Conservation (phyloP, 1,284 basidiomycete genomes). For the Chondrostereum purpureum region DNA sequence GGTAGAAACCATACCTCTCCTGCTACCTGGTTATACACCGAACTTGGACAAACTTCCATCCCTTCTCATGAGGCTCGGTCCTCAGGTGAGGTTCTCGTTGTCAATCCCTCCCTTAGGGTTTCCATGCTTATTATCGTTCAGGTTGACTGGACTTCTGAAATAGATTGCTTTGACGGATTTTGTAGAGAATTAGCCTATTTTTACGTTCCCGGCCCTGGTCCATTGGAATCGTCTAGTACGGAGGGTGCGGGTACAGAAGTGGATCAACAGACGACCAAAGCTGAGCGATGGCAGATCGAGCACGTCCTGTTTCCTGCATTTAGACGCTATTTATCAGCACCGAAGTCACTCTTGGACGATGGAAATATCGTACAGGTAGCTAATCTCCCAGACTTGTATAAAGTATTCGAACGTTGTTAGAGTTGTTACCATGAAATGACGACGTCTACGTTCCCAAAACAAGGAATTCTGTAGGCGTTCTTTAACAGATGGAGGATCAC, state of each 20-base stretch:
- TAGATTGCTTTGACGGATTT: slow-evolving; percentile 81
- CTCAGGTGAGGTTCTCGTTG: slow-evolving; percentile 47
- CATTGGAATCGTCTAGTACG: slow-evolving; percentile 18
- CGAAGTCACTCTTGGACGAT: slow-evolving; percentile 59
- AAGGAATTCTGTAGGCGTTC: too few species aligned
- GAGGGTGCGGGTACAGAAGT: slow-evolving; percentile 25
- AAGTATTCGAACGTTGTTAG: slow-evolving; percentile 85
- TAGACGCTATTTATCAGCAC: slow-evolving; percentile 66
- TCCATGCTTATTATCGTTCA: slow-evolving; percentile 26
- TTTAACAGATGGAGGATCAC: too few species aligned
- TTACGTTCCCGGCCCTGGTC: slow-evolving; percentile 63
- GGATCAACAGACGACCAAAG: slow-evolving; percentile 25
- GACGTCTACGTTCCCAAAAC: too few species aligned
- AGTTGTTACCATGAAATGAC: neutral
- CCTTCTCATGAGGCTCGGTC: slow-evolving; percentile 81
- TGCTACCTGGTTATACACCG: slow-evolving; percentile 81
- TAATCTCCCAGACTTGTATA: slow-evolving; percentile 81
- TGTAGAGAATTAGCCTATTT: slow-evolving; percentile 88
- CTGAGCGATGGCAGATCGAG: slow-evolving; percentile 78
- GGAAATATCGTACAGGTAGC: slow-evolving; percentile 81
- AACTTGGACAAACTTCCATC: slow-evolving; percentile 82
- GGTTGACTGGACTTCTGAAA: slow-evolving; percentile 87
- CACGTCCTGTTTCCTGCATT: slow-evolving; percentile 83
- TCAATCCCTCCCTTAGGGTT: neutral
- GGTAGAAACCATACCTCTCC: slow-evolving; percentile 72